phyloP scores from a whole-genome alignment of 1,284 basidiomycete species.

The Takashimella tepidaria region DNA sequence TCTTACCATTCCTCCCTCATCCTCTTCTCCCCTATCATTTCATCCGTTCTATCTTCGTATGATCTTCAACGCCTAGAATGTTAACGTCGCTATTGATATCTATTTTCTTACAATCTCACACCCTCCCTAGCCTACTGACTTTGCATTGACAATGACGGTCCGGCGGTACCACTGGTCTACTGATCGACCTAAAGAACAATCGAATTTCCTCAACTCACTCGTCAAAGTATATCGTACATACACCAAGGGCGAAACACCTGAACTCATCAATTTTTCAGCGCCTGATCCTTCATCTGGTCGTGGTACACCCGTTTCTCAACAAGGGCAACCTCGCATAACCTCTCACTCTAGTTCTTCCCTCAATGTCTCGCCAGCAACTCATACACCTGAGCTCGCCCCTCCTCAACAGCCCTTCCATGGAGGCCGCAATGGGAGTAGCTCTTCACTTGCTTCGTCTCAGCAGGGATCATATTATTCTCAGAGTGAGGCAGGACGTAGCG shows the following conservation, averaged over 20 bases:
- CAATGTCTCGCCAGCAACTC: neutral
- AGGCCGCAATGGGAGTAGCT: neutral
- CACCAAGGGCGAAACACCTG: slow-evolving; percentile 53
- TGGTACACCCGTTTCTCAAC: neutral
- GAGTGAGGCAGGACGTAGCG: neutral
- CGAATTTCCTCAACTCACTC: slow-evolving; percentile 62
- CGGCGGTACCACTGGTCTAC: slow-evolving; percentile 82
- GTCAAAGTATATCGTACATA: slow-evolving; percentile 65
- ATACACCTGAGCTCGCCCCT: neutral
- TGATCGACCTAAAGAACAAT: slow-evolving; percentile 66
- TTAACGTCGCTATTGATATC: neutral
- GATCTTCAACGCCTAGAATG: neutral
- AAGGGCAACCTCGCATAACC: neutral
- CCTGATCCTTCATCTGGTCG: slow-evolving; percentile 6
- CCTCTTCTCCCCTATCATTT: neutral
- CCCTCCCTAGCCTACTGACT: slow-evolving; percentile 56
- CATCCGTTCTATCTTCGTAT: neutral
- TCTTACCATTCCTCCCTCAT: neutral
- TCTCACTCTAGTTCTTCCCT: neutral
- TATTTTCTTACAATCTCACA: slow-evolving; percentile 4
- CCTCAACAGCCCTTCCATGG: neutral
- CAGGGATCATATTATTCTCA: neutral
- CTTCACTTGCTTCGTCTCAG: neutral
- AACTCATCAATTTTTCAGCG: slow-evolving; percentile 41
- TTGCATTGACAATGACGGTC: slow-evolving; percentile 71